phyloP scores from a whole-genome alignment of 192 early-diverging fungal species.

The Funneliformis geosporum region DNA sequence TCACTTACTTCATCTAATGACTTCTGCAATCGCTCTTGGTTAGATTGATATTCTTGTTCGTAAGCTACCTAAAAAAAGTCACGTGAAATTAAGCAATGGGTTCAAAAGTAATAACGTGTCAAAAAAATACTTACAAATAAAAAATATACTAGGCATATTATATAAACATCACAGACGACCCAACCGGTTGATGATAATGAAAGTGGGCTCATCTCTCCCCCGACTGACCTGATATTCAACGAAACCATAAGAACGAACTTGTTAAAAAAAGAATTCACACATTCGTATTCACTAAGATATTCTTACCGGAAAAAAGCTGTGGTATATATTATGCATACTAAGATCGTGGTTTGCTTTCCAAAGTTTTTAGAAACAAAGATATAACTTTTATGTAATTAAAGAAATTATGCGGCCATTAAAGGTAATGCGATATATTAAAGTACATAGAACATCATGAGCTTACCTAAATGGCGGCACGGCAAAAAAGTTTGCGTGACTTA shows the following conservation, averaged over 20 bases:
- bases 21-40: slow-evolving; percentile 9
- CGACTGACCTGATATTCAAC: neutral
- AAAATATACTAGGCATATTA: slow-evolving; percentile 13
- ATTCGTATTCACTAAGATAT: neutral
- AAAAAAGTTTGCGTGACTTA: slow-evolving; percentile 21
- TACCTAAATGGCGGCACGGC: slow-evolving; percentile 9
- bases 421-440: neutral
- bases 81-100: neutral
- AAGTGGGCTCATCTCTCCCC: neutral
- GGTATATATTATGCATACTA: slow-evolving; percentile 7
- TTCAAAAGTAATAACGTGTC: neutral
- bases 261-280: neutral
- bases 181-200: neutral
- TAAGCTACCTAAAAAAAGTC: neutral
- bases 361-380: slow-evolving; percentile 16
- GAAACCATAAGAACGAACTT: neutral
- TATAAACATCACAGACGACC: slow-evolving; percentile 4
- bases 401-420: neutral
- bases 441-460: neutral
- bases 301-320: neutral
- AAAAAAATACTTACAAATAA: neutral
- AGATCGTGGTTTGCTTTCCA: slow-evolving; percentile 3
- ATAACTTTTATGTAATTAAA: neutral
- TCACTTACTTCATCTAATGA: slow-evolving; percentile 9
- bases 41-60: slow-evolving; percentile 3